These are phyloP conservation scores for Eutypa lata DNA, from an alignment of 2,329 filamentous ascomycete species.

Conservation along the genomic window DNA sequence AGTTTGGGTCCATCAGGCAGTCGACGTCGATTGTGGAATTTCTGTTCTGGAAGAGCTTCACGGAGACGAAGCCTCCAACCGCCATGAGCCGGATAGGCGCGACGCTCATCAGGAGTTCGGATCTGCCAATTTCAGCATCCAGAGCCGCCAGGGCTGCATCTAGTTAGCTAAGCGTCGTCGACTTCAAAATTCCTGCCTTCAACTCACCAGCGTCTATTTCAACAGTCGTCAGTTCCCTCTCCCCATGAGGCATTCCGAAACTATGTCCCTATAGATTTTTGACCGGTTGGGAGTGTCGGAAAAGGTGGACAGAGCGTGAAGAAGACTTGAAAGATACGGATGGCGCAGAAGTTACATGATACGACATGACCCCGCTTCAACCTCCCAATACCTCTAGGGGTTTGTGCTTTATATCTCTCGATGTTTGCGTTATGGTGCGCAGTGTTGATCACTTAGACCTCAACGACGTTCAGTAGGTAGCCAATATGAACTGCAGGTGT, in stretches of 20 bases:
- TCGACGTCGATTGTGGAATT: slow-evolving; percentile 21
- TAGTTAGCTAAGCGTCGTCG: neutral
- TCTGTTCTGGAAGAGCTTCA: slow-evolving; percentile 18
- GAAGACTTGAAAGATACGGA: too few species aligned
- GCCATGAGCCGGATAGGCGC: slow-evolving; percentile 24
- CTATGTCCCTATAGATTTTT: neutral
- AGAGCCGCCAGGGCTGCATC: slow-evolving; percentile 17
- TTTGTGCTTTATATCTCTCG: neutral
- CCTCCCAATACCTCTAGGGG: neutral
- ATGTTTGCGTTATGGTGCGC: neutral
- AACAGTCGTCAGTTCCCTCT: neutral
- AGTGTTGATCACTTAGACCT: neutral
- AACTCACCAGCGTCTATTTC: neutral
- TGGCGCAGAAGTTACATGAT: neutral
- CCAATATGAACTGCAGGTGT: neutral
- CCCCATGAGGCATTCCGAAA: neutral
- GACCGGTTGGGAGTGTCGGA: neutral
- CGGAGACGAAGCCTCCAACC: slow-evolving; percentile 20
- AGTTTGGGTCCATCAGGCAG: slow-evolving; percentile 22
- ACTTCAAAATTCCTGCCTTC: neutral
- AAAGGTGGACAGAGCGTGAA: neutral
- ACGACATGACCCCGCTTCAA: neutral
- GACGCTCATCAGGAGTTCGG: slow-evolving; percentile 22
- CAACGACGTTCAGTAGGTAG: neutral
- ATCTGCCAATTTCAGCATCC: slow-evolving; percentile 18